Conservation (phyloP, 2,329 filamentous ascomycete species). For the Aspergillus hiratsukae region DNA sequence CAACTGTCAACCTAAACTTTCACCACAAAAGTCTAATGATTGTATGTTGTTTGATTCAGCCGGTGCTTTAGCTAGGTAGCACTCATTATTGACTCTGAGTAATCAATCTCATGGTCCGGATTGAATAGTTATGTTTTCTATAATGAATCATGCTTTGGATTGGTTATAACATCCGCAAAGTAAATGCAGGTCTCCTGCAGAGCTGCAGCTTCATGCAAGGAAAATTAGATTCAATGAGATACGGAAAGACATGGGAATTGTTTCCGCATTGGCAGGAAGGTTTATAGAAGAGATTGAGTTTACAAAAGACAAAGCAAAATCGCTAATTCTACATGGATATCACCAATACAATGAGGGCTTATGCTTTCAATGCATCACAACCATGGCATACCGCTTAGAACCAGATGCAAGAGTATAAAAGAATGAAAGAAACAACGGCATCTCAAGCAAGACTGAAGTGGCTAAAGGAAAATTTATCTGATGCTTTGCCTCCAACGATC, state of each 20-base stretch:
- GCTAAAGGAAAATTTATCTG: slow-evolving; percentile 11
- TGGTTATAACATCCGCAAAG: not conserved
- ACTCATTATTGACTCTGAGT: not conserved
- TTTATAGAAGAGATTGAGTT: not conserved
- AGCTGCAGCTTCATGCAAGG: not conserved
- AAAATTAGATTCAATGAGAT: too few species aligned
- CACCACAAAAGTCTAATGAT: not conserved
- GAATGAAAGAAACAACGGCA: slow-evolving; percentile 4
- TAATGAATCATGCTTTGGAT: not conserved
- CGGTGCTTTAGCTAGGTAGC: too few species aligned
- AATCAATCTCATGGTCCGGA: not conserved
- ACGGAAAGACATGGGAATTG: not conserved
- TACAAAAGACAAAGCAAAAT: slow-evolving; percentile 11
- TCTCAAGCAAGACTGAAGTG: not conserved
- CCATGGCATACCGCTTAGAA: slow-evolving; percentile 4
- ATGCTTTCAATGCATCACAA: slow-evolving; percentile 3
- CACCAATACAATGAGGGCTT: not conserved
- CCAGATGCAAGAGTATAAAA: slow-evolving; percentile 3
- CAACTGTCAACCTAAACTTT: not conserved
- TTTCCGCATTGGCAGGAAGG: not conserved
- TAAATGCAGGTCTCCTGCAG: not conserved
- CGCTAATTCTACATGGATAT: slow-evolving; percentile 18
- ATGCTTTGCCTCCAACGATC: slow-evolving; percentile 55
- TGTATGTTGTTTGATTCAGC: not conserved
- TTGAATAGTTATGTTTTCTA: not conserved